These are phyloP conservation scores for Carpinus viminea DNA, from an alignment of 306 rosid genomes.

Conservation along the genomic window DNA sequence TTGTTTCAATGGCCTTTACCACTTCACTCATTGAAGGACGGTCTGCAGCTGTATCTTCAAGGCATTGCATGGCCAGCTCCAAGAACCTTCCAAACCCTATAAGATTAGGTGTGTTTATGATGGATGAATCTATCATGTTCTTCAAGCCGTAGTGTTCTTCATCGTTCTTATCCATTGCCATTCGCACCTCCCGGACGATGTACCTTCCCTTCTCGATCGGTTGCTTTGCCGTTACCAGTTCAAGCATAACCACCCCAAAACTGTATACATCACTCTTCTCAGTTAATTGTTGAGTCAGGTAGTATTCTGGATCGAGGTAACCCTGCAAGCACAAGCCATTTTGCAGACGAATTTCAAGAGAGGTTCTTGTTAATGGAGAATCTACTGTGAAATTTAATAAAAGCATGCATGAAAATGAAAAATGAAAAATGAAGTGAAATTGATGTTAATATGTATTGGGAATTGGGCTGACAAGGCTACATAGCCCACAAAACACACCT, in stretches of 20 bases:
- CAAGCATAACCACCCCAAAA: slow-evolving; percentile 91
- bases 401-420: too few species aligned
- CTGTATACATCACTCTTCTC: slow-evolving; percentile 94
- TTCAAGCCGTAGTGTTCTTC: slow-evolving; percentile 64
- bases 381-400: too few species aligned
- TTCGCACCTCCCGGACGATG: slow-evolving; percentile 68
- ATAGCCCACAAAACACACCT: too few species aligned
- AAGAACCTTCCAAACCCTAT: slow-evolving; percentile 68
- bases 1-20: slow-evolving; percentile 68
- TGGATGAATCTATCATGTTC: slow-evolving; percentile 63
- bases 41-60: slow-evolving; percentile 76
- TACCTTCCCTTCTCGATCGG: slow-evolving; percentile 91
- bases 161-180: slow-evolving; percentile 48
- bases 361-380: background rate
- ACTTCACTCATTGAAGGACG: slow-evolving; percentile 93
- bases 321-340: slow-evolving; percentile 54
- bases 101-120: slow-evolving; percentile 50
- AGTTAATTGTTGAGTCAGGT: slow-evolving; percentile 87
- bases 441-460: too few species aligned
- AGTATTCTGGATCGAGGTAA: slow-evolving; percentile 90
- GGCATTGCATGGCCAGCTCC: slow-evolving; percentile 82
- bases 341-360: background rate
- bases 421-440: too few species aligned
- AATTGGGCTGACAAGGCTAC: too few species aligned
- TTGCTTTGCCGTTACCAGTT: slow-evolving; percentile 71